Conservation (phyloP, 106 monocot genomes). For the Acorus gramineus region DNA sequence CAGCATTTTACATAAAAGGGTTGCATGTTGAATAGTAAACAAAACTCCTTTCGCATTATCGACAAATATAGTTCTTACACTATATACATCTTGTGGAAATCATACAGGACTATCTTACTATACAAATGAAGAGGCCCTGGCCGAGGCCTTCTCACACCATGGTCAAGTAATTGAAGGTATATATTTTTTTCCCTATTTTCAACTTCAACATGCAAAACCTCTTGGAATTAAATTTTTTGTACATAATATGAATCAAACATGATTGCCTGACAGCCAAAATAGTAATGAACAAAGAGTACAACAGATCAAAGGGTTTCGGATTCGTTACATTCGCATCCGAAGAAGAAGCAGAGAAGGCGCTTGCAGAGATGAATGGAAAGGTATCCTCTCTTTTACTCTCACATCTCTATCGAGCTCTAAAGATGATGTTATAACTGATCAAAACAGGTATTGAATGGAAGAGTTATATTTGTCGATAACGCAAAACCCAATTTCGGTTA, state of each 20-base stretch:
- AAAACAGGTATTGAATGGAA: constrained; percentile 33
- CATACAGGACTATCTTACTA: constrained; percentile 74
- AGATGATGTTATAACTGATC: background rate
- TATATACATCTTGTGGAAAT: background rate
- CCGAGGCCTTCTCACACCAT: constrained; percentile 71
- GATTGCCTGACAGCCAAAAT: constrained; percentile 33
- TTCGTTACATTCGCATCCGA: constrained; percentile 60
- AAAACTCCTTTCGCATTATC: no score
- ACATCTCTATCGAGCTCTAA: background rate
- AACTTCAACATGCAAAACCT: background rate
- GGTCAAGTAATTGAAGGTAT: constrained; percentile 86
- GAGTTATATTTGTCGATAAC: constrained; percentile 41
- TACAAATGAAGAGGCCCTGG: constrained; percentile 53
- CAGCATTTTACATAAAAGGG: no score
- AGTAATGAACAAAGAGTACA: constrained; percentile 30
- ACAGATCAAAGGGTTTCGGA: constrained; percentile 60
- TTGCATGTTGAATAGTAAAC: no score
- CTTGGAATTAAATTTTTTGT: background rate
- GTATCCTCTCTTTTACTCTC: constrained; percentile 2
- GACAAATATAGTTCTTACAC: background rate
- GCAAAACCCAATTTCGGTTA: constrained; percentile 21
- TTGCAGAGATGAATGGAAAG: constrained; percentile 51
- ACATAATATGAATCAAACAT: background rate
- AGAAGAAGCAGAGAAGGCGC: constrained; percentile 50
- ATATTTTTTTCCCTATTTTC: background rate